Base-by-base conservation (phyloP, 371 early-diverging fungal genomes). In the Syncephalastrum sp. region DNA sequence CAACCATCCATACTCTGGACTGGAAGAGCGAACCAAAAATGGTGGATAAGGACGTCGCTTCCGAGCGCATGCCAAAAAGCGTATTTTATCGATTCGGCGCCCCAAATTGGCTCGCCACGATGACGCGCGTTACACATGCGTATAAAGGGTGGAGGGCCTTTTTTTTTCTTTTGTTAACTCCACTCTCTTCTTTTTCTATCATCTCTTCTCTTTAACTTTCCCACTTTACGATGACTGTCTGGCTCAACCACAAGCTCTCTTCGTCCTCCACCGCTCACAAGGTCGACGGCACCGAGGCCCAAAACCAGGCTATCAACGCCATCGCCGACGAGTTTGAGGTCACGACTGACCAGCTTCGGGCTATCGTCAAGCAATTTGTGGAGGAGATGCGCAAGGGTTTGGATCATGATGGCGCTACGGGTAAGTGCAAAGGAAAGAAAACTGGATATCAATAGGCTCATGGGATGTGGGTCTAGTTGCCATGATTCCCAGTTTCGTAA, bases 401-500 rank as follows among this genome's bases (percentile, higher is more conserved):
- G 27, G 71, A 67, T 24, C 69, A 66, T 19, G 77, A 83, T 51
- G 86, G 86, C 24, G 77, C 79, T 38, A 74, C 78, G 23, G 62
- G 76, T 76, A 67, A 54, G 47, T 13, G 23, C 47, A 3, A 24
- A 25, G 19, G 14, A 21, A 17, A 8, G 48, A 12, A 21, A 21
- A 21, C 21, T 21, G 38, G 38, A 33, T 33, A 33, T 33, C 38
- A 33, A 10, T 33, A 33, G 8, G 38, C 38, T 33, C 10, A 33
- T 33, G 38, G 10, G 10, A 29, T 24, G 51, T 27, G 51, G 10
- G 6, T 4, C 1, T 57, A 72, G 70, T 78, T 38, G 69, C 78
- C 33, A 78, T 74, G 82, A 82, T 95, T 59, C 95, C 96, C 23
- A 89, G 93, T 6, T 95, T 82, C 76, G 93, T 96, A 53, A 72